Evolutionary conservation across 78 protist genomes (phyloP).

Genomic region (Dictyostelium brefeldianum): DNA sequence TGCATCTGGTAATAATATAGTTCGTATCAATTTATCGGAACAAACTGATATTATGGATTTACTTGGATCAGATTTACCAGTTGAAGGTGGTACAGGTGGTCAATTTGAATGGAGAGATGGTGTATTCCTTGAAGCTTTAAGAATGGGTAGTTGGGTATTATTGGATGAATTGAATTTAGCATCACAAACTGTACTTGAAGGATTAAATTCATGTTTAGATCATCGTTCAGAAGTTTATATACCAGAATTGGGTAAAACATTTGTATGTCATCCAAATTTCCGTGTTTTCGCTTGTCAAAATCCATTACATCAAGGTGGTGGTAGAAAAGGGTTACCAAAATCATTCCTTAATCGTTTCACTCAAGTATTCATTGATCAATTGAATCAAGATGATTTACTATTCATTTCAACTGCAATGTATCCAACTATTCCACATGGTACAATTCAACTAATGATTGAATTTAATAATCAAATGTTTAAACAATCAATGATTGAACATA

Average conservation of each 20-base stretch:
- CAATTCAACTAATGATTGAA: slow-evolving; percentile 78
- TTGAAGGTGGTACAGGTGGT: slow-evolving; percentile 93
- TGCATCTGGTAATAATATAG: slow-evolving; percentile 88
- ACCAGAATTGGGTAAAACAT: slow-evolving; percentile 96
- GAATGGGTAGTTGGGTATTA: slow-evolving; percentile 98
- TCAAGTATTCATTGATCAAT: slow-evolving; percentile 88
- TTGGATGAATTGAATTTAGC: slow-evolving; percentile 99
- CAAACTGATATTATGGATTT: slow-evolving; percentile 99
- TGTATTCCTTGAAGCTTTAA: slow-evolving; percentile 90
- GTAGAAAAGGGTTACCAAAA: slow-evolving; percentile 98
- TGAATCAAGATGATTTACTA: slow-evolving; percentile 87
- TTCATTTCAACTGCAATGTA: slow-evolving; percentile 75
- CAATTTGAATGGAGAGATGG: slow-evolving; percentile 98
- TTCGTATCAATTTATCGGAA: slow-evolving; percentile 99
- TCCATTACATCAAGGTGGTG: slow-evolving; percentile 99
- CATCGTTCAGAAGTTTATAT: slow-evolving; percentile 96
- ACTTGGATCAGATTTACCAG: slow-evolving; percentile 98
- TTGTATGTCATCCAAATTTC: slow-evolving; percentile 88
- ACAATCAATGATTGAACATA: slow-evolving; percentile 69
- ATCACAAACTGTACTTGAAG: slow-evolving; percentile 99
- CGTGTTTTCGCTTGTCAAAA: slow-evolving; percentile 98
- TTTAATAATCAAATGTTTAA: slow-evolving; percentile 83
- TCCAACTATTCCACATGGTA: slow-evolving; percentile 38
- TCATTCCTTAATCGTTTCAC: slow-evolving; percentile 99
- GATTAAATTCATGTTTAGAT: slow-evolving; percentile 99